Evolutionary conservation across 352 stramenopile species (phyloP), one percentile per base, ranked within the genome.

Genomic region (Globisporangium paddicum): DNA sequence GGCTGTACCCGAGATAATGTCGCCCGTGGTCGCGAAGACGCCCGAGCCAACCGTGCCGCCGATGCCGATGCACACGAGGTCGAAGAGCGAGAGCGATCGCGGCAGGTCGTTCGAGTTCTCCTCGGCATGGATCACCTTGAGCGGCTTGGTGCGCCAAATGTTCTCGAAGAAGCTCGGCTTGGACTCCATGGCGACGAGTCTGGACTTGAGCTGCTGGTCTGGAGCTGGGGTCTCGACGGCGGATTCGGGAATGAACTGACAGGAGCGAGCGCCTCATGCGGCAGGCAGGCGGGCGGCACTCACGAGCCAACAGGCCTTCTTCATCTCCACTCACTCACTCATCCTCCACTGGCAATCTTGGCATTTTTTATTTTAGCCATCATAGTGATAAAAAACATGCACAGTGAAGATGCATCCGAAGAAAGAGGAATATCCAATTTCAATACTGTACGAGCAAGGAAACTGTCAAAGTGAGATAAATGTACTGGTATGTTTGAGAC

Each of bases 51-150:
- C 78, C 0, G 94, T 98, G 23, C 80, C 90, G 3, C 92, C 90
- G n/a, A 98, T 82, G 16, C 93, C 93, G 61, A 98, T 87, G 45
- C 73, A 91, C 19, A 97, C 61, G 14, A 98, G 60, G 69, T 98
- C 93, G 60, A 93, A 93, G 26, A 98, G 73, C 32, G 68, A 74
- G 6, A 98, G 66, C 60, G 75, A 76, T 32, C 84, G 78, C 25
- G 68, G 73, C 2, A 95, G 66, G 46, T 90, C 81, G 28, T 85
- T 68, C 25, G 72, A 76, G 35, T 75, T 73, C 60, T 93, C 81
- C 61, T 94, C 84, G 51, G 81, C 82, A 37, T 86, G 65, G 66
- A 93, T 90, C 40, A 93, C 82, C 16, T 68, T 55, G 14, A 93
- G 55, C n/a, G 83, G 83, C 68, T 93, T 93, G 60, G 73, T 92